These are phyloP conservation scores for Candolleomyces efflorescens DNA, from an alignment of 768 basidiomycete species.

Conservation along the genomic window DNA sequence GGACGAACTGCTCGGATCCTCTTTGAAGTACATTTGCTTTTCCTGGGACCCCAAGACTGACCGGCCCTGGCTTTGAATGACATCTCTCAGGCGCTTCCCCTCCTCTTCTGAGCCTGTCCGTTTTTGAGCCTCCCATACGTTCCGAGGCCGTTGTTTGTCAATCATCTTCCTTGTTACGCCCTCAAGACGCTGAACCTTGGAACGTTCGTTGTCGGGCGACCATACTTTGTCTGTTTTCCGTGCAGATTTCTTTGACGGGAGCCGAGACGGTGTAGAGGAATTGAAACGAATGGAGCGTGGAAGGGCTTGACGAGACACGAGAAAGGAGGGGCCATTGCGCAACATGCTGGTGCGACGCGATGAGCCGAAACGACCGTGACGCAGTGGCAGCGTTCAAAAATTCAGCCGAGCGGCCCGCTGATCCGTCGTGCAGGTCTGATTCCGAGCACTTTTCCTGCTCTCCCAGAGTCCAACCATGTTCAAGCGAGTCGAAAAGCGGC, in stretches of 20 bases:
- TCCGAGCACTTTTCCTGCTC: not conserved
- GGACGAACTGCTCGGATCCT: not conserved
- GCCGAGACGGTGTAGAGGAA: not conserved
- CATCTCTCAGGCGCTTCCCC: not conserved
- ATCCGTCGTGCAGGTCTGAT: slow-evolving; percentile 9
- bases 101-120: not conserved
- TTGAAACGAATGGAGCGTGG: not conserved
- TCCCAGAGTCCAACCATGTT: slow-evolving; percentile 48
- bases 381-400: not conserved
- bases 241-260: not conserved
- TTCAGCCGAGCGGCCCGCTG: slow-evolving; percentile 12
- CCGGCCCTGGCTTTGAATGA: not conserved
- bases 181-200: too few relatives aligned
- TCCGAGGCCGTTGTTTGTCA: not conserved
- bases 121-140: not conserved
- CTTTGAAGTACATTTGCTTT: not conserved
- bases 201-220: too few relatives aligned
- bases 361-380: not conserved
- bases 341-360: not conserved
- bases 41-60: not conserved
- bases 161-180: not conserved
- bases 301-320: not conserved
- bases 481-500: slow-evolving; percentile 72
- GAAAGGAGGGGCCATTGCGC: not conserved
- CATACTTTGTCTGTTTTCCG: not conserved